Evolutionary conservation across 169 alveolate genomes (phyloP).

Genomic region (Plasmodium ovale): DNA sequence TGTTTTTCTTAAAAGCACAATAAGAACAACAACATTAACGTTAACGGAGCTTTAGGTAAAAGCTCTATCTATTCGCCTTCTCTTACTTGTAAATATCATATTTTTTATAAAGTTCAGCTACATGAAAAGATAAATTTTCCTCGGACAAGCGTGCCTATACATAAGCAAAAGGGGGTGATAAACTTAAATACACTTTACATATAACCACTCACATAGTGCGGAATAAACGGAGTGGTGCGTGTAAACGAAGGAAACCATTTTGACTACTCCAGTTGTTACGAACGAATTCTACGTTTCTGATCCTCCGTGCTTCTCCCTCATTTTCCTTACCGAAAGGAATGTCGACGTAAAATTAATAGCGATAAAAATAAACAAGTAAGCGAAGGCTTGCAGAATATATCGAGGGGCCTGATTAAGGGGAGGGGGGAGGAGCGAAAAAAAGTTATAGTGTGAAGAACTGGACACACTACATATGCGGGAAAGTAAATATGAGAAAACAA

Average conservation of each 20-base stretch:
- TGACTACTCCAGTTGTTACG: too few species aligned
- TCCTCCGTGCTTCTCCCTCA: background rate
- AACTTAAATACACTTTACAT: background rate
- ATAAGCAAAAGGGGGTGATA: background rate
- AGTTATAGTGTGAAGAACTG: background rate
- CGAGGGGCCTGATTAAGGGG: conserved; percentile 45
- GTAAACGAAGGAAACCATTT: background rate
- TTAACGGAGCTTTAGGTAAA: background rate
- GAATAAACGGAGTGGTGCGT: background rate
- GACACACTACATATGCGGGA: background rate
- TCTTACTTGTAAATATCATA: conserved; percentile 69
- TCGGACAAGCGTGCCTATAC: conserved; percentile 65
- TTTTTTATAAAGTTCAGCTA: conserved; percentile 66
- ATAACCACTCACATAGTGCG: background rate
- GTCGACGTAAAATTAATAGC: conserved; percentile 71
- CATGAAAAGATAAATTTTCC: conserved; percentile 70
- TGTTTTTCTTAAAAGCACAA: too few species aligned
- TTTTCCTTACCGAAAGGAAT: conserved; percentile 54
- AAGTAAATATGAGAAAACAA: background rate
- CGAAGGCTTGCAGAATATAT: conserved; percentile 67
- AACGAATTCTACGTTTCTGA: background rate
- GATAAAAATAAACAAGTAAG: conserved; percentile 62
- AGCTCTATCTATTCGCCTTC: background rate
- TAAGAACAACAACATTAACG: background rate
- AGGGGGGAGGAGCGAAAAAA: background rate